Conservation (phyloP, 805 yeast genomes). For the Starmerella apis region DNA sequence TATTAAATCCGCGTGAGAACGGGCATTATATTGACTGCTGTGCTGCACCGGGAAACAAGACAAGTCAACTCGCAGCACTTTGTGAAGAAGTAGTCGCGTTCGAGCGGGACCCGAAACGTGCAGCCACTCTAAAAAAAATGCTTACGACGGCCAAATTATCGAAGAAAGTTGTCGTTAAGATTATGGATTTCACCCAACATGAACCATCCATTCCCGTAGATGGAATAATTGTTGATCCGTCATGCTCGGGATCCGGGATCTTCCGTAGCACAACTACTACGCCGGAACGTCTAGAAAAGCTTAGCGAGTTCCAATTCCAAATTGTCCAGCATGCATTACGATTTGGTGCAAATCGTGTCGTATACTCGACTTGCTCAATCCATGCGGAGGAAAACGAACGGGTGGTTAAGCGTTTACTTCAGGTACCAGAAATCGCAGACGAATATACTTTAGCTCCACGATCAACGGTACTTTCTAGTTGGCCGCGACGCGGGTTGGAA, state of each 20-base stretch:
- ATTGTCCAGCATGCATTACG: slow-evolving; percentile 78
- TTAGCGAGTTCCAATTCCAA: slow-evolving; percentile 77
- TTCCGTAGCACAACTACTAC: slow-evolving; percentile 39
- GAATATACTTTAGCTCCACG: slow-evolving; percentile 59
- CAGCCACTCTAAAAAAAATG: slow-evolving; percentile 64
- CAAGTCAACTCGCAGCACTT: slow-evolving; percentile 77
- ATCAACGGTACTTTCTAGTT: slow-evolving; percentile 57
- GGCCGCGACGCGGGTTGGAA: slow-evolving; percentile 77
- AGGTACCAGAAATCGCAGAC: slow-evolving; percentile 50
- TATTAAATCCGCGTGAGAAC: slow-evolving; percentile 46
- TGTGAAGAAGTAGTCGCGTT: slow-evolving; percentile 52
- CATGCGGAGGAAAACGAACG: slow-evolving; percentile 90
- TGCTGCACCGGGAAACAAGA: slow-evolving; percentile 98
- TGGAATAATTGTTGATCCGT: slow-evolving; percentile 86
- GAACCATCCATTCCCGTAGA: slow-evolving; percentile 54
- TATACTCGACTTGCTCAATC: slow-evolving; percentile 91
- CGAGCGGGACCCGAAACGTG: slow-evolving; percentile 71
- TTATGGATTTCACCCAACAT: slow-evolving; percentile 52
- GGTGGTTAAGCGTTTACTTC: slow-evolving; percentile 69
- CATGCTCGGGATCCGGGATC: slow-evolving; percentile 96
- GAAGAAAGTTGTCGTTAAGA: slow-evolving; percentile 36
- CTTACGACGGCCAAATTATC: slow-evolving; percentile 62
- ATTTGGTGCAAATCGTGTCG: slow-evolving; percentile 62
- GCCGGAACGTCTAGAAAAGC: slow-evolving; percentile 50
- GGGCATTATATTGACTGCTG: slow-evolving; percentile 70